Percentiles rank a stretch among this genome's conserved stretches.
Evolutionary conservation across 2,329 filamentous ascomycete species (phyloP).

Genomic region (Aspergillus tamarii): DNA sequence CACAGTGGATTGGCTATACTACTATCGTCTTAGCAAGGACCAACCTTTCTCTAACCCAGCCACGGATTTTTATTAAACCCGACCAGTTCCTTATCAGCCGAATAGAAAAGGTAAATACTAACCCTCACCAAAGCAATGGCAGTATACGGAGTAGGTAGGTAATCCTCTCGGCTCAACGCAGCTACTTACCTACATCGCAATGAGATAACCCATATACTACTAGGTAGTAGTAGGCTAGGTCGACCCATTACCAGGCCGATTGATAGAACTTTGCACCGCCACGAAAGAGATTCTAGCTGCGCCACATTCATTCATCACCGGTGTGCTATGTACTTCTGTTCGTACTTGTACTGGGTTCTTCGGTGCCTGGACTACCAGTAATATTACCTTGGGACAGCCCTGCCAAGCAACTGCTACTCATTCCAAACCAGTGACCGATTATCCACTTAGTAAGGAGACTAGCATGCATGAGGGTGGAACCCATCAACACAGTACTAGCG

Average conservation of each 20-base stretch:
- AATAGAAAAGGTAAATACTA: neutral
- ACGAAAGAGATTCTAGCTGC: slow-evolving; percentile 2
- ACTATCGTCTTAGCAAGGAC: neutral
- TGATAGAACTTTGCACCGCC: slow-evolving; percentile 23
- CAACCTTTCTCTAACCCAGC: neutral
- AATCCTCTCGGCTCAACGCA: neutral
- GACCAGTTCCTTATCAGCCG: neutral
- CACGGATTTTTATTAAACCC: neutral
- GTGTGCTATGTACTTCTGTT: neutral
- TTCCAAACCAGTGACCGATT: neutral
- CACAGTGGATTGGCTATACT: neutral
- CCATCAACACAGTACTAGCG: neutral
- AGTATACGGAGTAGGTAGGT: neutral
- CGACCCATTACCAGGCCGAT: slow-evolving; percentile 17
- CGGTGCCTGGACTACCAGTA: neutral
- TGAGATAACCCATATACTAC: neutral
- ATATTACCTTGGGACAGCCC: neutral
- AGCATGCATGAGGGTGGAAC: neutral
- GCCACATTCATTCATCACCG: slow-evolving; percentile 7
- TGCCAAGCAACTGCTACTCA: neutral
- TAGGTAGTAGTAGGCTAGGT: neutral
- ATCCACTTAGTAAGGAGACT: neutral
- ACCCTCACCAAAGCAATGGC: neutral
- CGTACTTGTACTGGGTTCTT: neutral
- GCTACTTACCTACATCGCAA: neutral